Evolutionary conservation across 306 rosid species (phyloP).

Genomic region (Citrullus amarus): DNA sequence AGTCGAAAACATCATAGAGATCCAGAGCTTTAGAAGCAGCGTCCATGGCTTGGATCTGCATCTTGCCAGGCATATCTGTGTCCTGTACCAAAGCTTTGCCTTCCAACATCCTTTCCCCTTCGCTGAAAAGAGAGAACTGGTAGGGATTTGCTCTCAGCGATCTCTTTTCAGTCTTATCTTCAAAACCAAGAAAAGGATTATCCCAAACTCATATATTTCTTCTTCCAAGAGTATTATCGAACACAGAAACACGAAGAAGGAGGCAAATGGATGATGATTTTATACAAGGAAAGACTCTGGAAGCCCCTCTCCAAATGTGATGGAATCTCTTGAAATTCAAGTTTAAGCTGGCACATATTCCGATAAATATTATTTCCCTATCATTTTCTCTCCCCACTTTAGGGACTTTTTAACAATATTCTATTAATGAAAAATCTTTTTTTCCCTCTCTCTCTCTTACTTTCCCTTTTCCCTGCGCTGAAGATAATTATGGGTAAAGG

Average conservation of each 20-base stretch:
- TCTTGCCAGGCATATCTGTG: conserved; percentile 86
- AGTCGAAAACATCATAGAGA: conserved; percentile 78
- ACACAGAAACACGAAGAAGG: not conserved
- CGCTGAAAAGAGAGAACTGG: not conserved
- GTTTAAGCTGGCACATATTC: conserved; percentile 22
- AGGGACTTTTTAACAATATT: conserved; percentile 9
- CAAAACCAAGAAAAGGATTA: conserved; percentile 11
- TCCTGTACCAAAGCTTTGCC: conserved; percentile 80
- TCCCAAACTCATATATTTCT: not conserved
- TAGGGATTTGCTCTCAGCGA: not conserved
- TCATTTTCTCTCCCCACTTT: conserved; percentile 16
- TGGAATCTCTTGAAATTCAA: conserved; percentile 12
- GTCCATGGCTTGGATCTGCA: conserved; percentile 95
- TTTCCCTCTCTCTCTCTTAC: not conserved
- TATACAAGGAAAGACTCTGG: not conserved
- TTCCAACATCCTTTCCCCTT: conserved; percentile 56
- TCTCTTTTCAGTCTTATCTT: conserved; percentile 4
- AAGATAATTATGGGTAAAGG: conserved; percentile 4
- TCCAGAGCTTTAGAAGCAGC: conserved; percentile 92
- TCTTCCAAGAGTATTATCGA: not conserved
- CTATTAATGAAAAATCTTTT: not conserved
- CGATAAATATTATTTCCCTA: conserved; percentile 14
- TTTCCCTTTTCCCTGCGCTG: not conserved
- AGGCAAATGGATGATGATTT: not conserved
- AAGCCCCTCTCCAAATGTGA: conserved; percentile 8